Percentiles rank a stretch among this genome's conserved stretches.
phyloP scores from a whole-genome alignment of 805 yeast species.

The Lachancea meyersii region DNA sequence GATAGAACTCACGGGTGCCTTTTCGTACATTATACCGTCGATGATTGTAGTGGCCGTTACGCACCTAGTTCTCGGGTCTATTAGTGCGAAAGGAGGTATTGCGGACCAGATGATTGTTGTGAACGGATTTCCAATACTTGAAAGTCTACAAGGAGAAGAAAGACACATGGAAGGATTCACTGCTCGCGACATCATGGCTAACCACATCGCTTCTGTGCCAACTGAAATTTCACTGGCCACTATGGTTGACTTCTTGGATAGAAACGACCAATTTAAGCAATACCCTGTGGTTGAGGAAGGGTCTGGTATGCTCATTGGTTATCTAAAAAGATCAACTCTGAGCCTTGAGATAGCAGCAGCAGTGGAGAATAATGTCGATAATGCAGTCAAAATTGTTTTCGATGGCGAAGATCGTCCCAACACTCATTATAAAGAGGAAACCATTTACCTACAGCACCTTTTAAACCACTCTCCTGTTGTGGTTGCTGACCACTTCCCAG shows the following conservation, averaged over 20 bases:
- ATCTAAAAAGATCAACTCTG: conserved; percentile 11
- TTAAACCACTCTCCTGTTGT: conserved; percentile 58
- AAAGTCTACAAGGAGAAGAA: conserved; percentile 63
- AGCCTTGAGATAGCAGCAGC: not conserved
- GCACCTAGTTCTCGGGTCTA: conserved; percentile 65
- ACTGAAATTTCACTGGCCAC: conserved; percentile 26
- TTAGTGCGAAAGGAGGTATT: conserved; percentile 75
- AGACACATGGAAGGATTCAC: conserved; percentile 41
- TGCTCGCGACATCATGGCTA: conserved; percentile 60
- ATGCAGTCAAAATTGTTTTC: not conserved
- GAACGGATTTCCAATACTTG: conserved; percentile 78
- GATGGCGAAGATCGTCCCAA: conserved; percentile 4
- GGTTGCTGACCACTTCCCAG: conserved; percentile 45
- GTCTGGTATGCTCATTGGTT: conserved; percentile 32
- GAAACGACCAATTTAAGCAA: conserved; percentile 37
- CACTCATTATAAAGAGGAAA: too few species aligned
- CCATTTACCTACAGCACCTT: conserved; percentile 10
- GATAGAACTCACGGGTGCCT: conserved; percentile 95
- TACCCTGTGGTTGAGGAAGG: conserved; percentile 49
- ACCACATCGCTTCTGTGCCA: conserved; percentile 22
- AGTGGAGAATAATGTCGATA: not conserved
- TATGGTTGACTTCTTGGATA: conserved; percentile 20
- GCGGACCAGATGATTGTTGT: conserved; percentile 91
- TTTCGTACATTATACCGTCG: conserved; percentile 84
- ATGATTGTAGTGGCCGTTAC: conserved; percentile 94